Evolutionary conservation across 139 green algal genomes (phyloP), one percentile per base, ranked within the genome.

Genomic region (Micractinium sp.): DNA sequence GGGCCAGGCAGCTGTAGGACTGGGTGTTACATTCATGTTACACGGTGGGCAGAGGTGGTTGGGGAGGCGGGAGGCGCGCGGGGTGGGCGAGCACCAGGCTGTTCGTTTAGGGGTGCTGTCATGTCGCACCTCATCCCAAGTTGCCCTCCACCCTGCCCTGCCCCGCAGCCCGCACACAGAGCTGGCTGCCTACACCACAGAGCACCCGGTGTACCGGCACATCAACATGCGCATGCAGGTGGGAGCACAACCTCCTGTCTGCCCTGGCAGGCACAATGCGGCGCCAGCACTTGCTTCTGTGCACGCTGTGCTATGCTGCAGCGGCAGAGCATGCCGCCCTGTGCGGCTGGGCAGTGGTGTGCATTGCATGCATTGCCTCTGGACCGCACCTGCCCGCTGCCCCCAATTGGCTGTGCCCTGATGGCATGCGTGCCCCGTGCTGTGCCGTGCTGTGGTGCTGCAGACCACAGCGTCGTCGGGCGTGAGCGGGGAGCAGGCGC

Each of bases 131-230:
- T 56, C 47, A 56, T 56, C 47, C 47, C 9, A 56, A 9, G 5
- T 56, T 56, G 47, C 47, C 47, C 47, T 16, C 23, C 29, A 0
- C 60, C 15, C 73, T 39, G 12, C 60, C 19, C 41, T 5, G 12
- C 31, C 41, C 18, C 81, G 78, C 87, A 90, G 56, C 84, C 90
- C 80, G 2, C 76, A 71, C 14, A 82, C 87, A 1, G 82, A 88
- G 63, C 80, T 91, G 36, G 88, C 87, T 18, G 90, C 81, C 9
- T 93, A 91, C 85, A 89, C 80, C 39, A 86, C 81, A 29, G 90
- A 93, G 53, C 90, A 93, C 85, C 90, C 90, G 38, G 90, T 88
- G 38, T 93, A 93, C 81, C 79, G 84, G 23, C 90, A 93, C 80
- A 81, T 91, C 61, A 91, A 91, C 87, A 60, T 93, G 83, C 85